These are phyloP conservation scores for Phycomyces blakesleeanus DNA, from an alignment of 192 early-diverging fungal species.

Conservation along the genomic window DNA sequence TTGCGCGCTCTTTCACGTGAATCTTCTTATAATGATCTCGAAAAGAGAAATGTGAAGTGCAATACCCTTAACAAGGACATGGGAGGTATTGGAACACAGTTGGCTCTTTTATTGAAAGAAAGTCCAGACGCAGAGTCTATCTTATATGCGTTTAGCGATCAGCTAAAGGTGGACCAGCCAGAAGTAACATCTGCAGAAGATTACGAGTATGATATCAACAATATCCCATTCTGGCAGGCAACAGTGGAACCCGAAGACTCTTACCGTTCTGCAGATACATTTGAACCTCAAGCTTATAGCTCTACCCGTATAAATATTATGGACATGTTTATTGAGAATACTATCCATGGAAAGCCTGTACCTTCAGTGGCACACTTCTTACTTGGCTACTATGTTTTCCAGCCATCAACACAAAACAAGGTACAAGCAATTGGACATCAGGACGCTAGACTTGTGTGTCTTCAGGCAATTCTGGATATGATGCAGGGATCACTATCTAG, in stretches of 20 bases:
- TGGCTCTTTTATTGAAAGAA: slow-evolving; percentile 66
- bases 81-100: slow-evolving; percentile 59
- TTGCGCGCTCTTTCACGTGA: slow-evolving; percentile 63
- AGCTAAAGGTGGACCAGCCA: slow-evolving; percentile 65
- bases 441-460: slow-evolving; percentile 39
- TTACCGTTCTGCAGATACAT: slow-evolving; percentile 5
- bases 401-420: slow-evolving; percentile 37
- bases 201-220: slow-evolving; percentile 33
- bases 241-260: slow-evolving; percentile 29
- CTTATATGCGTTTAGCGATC: slow-evolving; percentile 70
- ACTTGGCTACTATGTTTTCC: slow-evolving; percentile 70
- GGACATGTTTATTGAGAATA: slow-evolving; percentile 79
- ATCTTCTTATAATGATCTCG: slow-evolving; percentile 61
- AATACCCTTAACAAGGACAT: slow-evolving; percentile 41
- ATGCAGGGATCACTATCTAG: slow-evolving; percentile 45
- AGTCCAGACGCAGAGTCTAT: slow-evolving; percentile 67
- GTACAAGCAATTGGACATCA: not conserved
- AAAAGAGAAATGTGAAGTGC: slow-evolving; percentile 35
- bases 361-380: slow-evolving; percentile 88
- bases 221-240: slow-evolving; percentile 36
- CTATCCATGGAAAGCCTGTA: slow-evolving; percentile 45
- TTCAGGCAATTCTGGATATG: slow-evolving; percentile 64
- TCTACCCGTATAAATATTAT: slow-evolving; percentile 79
- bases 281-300: not conserved
- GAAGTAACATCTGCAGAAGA: slow-evolving; percentile 25